These are phyloP conservation scores for Cenchrus americanus DNA, from an alignment of 176 grass and related monocot species.

Conservation along the genomic window DNA sequence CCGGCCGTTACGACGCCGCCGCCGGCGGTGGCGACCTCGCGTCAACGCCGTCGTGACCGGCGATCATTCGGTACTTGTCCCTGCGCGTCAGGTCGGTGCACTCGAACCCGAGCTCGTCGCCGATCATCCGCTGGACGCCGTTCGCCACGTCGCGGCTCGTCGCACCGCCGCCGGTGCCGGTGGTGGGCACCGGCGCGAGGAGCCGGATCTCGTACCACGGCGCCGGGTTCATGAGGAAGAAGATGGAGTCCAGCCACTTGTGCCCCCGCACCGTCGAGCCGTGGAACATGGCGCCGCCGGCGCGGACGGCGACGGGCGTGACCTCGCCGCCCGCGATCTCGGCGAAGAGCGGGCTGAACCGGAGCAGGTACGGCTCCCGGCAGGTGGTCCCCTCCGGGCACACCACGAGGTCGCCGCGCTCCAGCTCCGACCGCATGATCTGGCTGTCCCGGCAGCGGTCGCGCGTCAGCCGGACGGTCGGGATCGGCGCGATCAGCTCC, in stretches of 20 bases:
- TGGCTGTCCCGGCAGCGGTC: constrained; percentile 43
- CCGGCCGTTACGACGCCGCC: background rate
- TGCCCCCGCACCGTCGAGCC: constrained; percentile 55
- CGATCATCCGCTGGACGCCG: constrained; percentile 42
- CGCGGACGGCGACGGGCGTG: constrained; percentile 48
- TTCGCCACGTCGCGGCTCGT: constrained; percentile 51
- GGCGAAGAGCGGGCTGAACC: constrained; percentile 73
- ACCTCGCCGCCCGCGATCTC: constrained; percentile 50
- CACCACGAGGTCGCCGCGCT: constrained; percentile 55
- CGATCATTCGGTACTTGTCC: constrained; percentile 60
- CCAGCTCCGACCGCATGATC: constrained; percentile 50
- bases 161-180: background rate
- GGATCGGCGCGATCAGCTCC: constrained; percentile 72
- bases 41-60: constrained; percentile 51
- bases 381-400: constrained; percentile 85
- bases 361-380: constrained; percentile 67
- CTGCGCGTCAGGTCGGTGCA: constrained; percentile 52
- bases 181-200: constrained; percentile 8
- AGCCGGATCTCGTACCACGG: constrained; percentile 51
- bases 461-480: constrained; percentile 61
- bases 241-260: constrained; percentile 71
- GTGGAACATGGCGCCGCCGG: constrained; percentile 56
- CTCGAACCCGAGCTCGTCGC: constrained; percentile 47
- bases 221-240: constrained; percentile 71
- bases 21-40: background rate